phyloP scores from a whole-genome alignment of 2,329 filamentous ascomycete species.

The Aspergillaceae sp. region DNA sequence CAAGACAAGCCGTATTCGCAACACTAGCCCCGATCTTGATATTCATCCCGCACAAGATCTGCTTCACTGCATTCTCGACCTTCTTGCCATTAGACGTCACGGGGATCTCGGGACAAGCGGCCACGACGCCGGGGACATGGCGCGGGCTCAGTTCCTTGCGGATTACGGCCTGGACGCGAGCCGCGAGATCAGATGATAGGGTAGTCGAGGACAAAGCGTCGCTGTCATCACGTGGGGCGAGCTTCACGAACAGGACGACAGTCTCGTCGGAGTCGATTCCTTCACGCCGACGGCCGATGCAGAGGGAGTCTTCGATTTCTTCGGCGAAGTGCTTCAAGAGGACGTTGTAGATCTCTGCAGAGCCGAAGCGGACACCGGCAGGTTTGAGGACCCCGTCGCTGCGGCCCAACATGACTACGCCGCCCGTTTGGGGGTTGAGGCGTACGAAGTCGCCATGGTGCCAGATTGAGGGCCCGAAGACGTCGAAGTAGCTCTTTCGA shows the following conservation, averaged over 20 bases:
- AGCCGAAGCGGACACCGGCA: slow-evolving; percentile 81
- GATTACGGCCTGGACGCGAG: slow-evolving; percentile 58
- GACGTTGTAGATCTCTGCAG: slow-evolving; percentile 94
- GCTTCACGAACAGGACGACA: slow-evolving; percentile 80
- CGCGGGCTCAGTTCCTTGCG: slow-evolving; percentile 73
- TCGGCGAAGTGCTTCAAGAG: slow-evolving; percentile 70
- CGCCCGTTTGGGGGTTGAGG: slow-evolving; percentile 61
- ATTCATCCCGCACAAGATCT: slow-evolving; percentile 79
- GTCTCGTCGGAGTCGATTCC: slow-evolving; percentile 70
- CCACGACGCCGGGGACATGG: slow-evolving; percentile 78
- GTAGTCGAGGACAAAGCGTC: slow-evolving; percentile 2
- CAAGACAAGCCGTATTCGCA: slow-evolving; percentile 79
- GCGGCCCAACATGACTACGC: slow-evolving; percentile 81
- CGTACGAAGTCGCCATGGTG: slow-evolving; percentile 90
- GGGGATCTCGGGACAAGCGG: slow-evolving; percentile 77
- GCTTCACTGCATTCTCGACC: slow-evolving; percentile 93
- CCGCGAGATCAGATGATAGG: slow-evolving; percentile 54
- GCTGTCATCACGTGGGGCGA: slow-evolving; percentile 37
- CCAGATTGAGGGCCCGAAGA: slow-evolving; percentile 64
- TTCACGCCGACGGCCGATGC: slow-evolving; percentile 66
- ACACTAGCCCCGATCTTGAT: slow-evolving; percentile 88
- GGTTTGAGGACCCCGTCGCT: slow-evolving; percentile 93
- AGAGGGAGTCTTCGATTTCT: slow-evolving; percentile 77
- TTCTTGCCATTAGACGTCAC: slow-evolving; percentile 95
- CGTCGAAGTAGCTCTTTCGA: slow-evolving; percentile 75